phyloP scores from a whole-genome alignment of 73 alveolate genomes.

The Paramecium pentaurelia region DNA sequence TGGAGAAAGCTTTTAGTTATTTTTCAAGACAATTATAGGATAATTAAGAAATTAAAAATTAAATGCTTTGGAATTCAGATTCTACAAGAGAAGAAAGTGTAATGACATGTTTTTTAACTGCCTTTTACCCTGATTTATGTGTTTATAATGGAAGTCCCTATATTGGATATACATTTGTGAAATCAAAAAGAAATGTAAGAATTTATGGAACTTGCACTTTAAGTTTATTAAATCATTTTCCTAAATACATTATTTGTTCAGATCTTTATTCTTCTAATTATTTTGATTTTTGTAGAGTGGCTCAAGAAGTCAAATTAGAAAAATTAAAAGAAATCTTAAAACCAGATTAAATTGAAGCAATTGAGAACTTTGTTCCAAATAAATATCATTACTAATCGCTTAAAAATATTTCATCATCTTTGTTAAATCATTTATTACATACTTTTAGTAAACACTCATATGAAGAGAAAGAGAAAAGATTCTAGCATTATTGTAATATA shows the following conservation, averaged over 20 bases:
- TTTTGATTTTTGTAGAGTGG: constrained; percentile 4
- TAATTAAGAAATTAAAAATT: neutral
- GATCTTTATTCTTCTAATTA: neutral
- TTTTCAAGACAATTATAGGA: neutral
- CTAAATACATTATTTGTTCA: neutral
- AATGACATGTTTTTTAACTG: neutral
- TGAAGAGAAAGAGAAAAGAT: neutral
- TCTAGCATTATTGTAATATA: neutral
- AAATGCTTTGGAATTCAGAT: neutral
- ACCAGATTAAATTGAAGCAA: neutral
- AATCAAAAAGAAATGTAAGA: neutral
- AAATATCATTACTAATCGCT: neutral
- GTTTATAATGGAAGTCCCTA: neutral
- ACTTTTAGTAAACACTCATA: neutral
- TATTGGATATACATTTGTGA: neutral
- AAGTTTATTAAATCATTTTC: neutral
- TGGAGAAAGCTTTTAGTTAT: neutral
- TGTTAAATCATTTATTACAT: neutral
- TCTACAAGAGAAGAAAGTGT: neutral
- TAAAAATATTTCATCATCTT: neutral
- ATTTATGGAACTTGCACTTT: neutral
- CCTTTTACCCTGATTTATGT: neutral
- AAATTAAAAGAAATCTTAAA: neutral
- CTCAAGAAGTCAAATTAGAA: neutral
- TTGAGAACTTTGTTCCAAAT: neutral